These are phyloP conservation scores for Lactifluus echinatus DNA, from an alignment of 768 basidiomycete species.

Conservation along the genomic window DNA sequence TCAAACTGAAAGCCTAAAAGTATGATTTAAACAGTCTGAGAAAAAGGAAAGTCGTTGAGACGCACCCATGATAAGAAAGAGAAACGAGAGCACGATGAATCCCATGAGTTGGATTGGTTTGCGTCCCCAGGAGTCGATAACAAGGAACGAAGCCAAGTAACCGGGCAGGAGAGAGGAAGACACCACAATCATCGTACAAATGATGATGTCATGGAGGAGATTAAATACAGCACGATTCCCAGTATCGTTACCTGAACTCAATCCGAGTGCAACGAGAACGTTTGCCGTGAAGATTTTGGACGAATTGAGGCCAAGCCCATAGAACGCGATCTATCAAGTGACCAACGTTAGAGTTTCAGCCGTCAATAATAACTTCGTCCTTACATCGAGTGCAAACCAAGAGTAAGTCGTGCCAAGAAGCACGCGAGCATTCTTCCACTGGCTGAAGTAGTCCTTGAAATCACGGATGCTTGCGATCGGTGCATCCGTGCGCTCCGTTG, in stretches of 20 bases:
- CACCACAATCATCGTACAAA: constrained; percentile 70
- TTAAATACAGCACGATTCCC: constrained; percentile 34
- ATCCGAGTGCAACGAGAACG: constrained; percentile 36
- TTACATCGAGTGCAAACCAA: constrained; percentile 82
- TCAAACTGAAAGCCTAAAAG: constrained; percentile 25
- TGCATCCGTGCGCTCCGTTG: constrained; percentile 49
- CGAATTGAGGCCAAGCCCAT: constrained; percentile 82
- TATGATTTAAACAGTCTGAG: not conserved
- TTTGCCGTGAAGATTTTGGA: constrained; percentile 60
- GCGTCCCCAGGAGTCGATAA: constrained; percentile 75
- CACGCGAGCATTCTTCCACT: constrained; percentile 73
- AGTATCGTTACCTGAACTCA: constrained; percentile 39
- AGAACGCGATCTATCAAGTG: constrained; percentile 62
- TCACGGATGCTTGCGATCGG: constrained; percentile 63
- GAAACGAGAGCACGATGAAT: constrained; percentile 53
- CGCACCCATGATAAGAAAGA: constrained; percentile 65
- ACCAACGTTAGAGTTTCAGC: not conserved
- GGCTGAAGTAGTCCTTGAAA: constrained; percentile 58
- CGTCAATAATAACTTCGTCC: constrained; percentile 25
- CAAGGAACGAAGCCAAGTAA: constrained; percentile 54
- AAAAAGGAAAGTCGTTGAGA: not conserved
- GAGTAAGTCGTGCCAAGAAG: constrained; percentile 72
- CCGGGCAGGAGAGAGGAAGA: constrained; percentile 76
- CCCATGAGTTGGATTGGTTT: constrained; percentile 78
- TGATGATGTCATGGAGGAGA: constrained; percentile 50